Percentiles rank a stretch among this genome's conserved stretches.
These are phyloP conservation scores for Raphanus hybrid DNA, from an alignment of 441 rosid genomes.

Conservation along the genomic window DNA sequence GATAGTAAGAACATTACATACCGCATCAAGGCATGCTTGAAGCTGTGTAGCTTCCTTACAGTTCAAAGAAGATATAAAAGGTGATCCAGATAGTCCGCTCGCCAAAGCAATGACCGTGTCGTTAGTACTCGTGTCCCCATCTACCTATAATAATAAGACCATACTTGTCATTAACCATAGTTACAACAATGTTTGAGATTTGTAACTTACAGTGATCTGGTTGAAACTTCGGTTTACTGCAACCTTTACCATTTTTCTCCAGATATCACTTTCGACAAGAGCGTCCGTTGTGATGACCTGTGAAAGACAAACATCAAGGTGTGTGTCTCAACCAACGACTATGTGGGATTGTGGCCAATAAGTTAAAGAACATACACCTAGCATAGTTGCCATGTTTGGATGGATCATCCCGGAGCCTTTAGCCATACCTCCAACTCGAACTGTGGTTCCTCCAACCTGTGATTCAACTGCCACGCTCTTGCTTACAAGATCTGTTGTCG, in stretches of 20 bases:
- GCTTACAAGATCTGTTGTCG: conserved; percentile 95
- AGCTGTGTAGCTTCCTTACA: conserved; percentile 74
- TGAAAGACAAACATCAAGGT: conserved; percentile 18
- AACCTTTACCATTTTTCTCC: conserved; percentile 89
- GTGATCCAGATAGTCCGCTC: conserved; percentile 86
- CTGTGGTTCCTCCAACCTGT: conserved; percentile 65
- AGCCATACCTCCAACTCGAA: conserved; percentile 93
- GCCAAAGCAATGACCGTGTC: conserved; percentile 95
- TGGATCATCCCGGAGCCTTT: conserved; percentile 99
- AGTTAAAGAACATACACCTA: conserved; percentile 69
- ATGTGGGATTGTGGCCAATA: neutral
- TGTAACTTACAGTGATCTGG: conserved; percentile 83
- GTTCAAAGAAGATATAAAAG: conserved; percentile 65
- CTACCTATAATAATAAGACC: conserved; percentile 61
- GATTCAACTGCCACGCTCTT: conserved; percentile 95
- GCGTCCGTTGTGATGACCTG: conserved; percentile 97
- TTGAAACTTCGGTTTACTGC: conserved; percentile 95
- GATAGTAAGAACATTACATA: conserved; percentile 42
- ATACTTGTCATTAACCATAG: neutral
- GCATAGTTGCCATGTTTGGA: conserved; percentile 98
- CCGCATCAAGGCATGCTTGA: conserved; percentile 95
- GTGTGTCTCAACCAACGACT: neutral
- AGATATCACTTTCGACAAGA: conserved; percentile 73
- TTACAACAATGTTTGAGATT: neutral
- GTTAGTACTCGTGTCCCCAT: conserved; percentile 96